phyloP scores from a whole-genome alignment of 768 basidiomycete genomes.

The Serendipita sp. region DNA sequence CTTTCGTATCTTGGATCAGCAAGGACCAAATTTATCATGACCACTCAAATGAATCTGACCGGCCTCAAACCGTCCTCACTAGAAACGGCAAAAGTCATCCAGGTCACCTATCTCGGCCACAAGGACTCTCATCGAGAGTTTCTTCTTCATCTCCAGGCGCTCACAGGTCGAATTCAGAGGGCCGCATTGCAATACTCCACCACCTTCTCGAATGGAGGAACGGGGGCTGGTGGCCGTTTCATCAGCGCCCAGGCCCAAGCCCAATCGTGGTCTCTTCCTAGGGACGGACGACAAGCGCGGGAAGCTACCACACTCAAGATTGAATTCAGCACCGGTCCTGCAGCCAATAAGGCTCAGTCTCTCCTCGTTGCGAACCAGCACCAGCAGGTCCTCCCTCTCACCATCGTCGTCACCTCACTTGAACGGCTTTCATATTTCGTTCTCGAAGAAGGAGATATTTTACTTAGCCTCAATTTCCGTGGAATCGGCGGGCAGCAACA shows the following conservation, averaged over 20 bases:
- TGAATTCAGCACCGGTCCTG: background rate
- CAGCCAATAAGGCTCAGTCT: background rate
- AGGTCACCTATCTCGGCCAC: no score
- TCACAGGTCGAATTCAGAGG: background rate
- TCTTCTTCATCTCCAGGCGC: background rate
- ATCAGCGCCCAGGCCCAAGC: background rate
- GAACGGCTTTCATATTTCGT: background rate
- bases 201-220: background rate
- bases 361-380: background rate
- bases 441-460: background rate
- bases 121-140: no score
- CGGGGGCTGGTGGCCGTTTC: background rate
- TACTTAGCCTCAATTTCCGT: background rate
- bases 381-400: background rate
- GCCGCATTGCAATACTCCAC: background rate
- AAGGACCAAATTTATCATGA: no score
- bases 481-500: background rate
- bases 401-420: background rate
- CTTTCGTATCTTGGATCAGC: no score
- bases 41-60: no score
- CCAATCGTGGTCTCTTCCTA: background rate
- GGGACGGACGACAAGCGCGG: no score
- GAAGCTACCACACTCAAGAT: background rate
- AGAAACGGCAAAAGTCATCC: no score
- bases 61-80: no score